Percentiles rank a stretch among this genome's conserved stretches.
These are phyloP conservation scores for Ogataea siamensis DNA, from an alignment of 805 yeast genomes.

Conservation along the genomic window DNA sequence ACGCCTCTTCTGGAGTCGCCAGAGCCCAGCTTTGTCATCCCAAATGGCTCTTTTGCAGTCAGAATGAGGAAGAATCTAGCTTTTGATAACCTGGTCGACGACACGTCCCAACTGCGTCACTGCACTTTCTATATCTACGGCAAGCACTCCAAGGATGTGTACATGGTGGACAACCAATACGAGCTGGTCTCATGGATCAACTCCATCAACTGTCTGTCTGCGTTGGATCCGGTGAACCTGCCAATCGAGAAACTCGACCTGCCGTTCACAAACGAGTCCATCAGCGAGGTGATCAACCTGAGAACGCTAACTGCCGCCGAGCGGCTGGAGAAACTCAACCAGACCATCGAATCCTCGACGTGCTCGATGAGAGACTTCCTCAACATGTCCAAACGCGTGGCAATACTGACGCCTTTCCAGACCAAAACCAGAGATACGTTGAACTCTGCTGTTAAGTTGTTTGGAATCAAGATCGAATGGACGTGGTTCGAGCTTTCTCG, in stretches of 20 bases:
- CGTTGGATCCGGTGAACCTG: slow-evolving; percentile 39
- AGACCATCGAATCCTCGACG: slow-evolving; percentile 28
- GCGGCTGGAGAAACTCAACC: slow-evolving; percentile 10
- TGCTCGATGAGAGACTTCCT: slow-evolving; percentile 38
- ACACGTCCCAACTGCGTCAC: slow-evolving; percentile 13
- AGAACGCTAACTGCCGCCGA: slow-evolving; percentile 13
- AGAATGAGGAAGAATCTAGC: slow-evolving; percentile 26
- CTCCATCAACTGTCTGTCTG: slow-evolving; percentile 50
- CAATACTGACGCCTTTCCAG: slow-evolving; percentile 53
- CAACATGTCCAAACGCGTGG: slow-evolving; percentile 38
- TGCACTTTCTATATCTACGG: slow-evolving; percentile 41
- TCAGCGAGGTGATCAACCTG: slow-evolving; percentile 22
- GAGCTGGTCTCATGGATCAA: slow-evolving; percentile 62
- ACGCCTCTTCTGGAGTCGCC: slow-evolving; percentile 23
- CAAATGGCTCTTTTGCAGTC: slow-evolving; percentile 30
- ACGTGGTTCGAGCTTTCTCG: slow-evolving; percentile 52
- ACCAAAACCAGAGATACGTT: slow-evolving; percentile 51
- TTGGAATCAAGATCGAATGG: slow-evolving; percentile 56
- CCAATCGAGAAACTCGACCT: slow-evolving; percentile 22
- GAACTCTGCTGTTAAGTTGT: slow-evolving; percentile 42
- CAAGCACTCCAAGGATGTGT: slow-evolving; percentile 38
- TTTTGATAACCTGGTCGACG: slow-evolving; percentile 26
- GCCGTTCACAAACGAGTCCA: slow-evolving; percentile 8
- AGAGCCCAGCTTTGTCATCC: slow-evolving; percentile 28
- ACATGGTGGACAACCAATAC: slow-evolving; percentile 40